Evolutionary conservation across 306 rosid genomes (phyloP).

Genomic region (Trifolium repens): DNA sequence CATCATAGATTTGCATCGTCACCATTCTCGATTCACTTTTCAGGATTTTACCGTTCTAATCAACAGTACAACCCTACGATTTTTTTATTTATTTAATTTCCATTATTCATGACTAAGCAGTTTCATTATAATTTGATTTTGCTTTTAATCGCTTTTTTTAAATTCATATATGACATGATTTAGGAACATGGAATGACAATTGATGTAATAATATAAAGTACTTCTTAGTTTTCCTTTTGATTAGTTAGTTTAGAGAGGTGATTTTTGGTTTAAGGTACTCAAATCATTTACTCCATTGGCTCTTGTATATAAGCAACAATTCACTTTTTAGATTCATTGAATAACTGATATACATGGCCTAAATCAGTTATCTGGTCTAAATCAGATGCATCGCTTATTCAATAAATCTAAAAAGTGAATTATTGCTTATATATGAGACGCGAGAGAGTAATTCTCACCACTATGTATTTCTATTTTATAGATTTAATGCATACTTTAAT

Average conservation of each 20-base stretch:
- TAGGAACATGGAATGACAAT: not conserved
- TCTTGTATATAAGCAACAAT: no score
- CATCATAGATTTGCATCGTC: constrained; percentile 12
- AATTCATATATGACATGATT: not conserved
- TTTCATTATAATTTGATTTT: constrained; percentile 7
- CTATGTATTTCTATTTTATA: not conserved
- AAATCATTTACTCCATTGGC: not conserved
- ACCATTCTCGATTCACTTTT: constrained; percentile 22
- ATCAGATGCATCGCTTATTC: no score
- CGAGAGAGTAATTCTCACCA: not conserved
- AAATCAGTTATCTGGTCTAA: no score
- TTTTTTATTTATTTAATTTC: not conserved
- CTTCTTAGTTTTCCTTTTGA: constrained; percentile 8
- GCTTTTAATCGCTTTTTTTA: constrained; percentile 21
- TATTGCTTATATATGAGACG: no score
- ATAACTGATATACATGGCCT: no score
- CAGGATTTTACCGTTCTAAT: constrained; percentile 6
- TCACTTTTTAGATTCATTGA: no score
- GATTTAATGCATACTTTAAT: constrained; percentile 16
- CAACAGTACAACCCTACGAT: not conserved
- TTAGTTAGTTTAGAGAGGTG: constrained; percentile 7
- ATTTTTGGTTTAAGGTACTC: not conserved
- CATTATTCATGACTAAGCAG: not conserved
- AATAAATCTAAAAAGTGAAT: no score
- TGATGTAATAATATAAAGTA: not conserved